Base-by-base conservation (phyloP, 345 rosid species). In the Aurinia saxatilis region DNA sequence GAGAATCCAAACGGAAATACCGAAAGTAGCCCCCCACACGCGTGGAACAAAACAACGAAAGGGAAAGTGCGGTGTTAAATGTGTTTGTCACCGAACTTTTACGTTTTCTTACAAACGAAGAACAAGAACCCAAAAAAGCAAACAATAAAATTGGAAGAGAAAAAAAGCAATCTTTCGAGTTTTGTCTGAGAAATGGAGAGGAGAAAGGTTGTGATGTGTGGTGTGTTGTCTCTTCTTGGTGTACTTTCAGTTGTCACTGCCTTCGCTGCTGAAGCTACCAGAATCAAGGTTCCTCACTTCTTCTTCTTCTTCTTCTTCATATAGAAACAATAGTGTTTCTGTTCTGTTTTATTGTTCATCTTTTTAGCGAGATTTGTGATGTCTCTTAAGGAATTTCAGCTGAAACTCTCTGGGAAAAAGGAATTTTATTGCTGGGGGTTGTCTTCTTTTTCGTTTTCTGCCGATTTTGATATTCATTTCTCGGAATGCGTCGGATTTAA, bases 191-290 rank as follows among this genome's bases (percentile, higher is more conserved):
- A 51, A 18, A 82, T 85, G 93, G 95, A 91, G 84, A 84, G 77
- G 62, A 87, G 79, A 76, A 79, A 70, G 13, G 3, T 84, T 23
- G 48, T 82, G 51, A 11, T 90, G 41, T 87, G 90, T 60, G 8
- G 79, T 48, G 65, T 67, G 14, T 86, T 82, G 35, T 85, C 83
- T 18, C 16, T 90, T 37, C 63, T 93, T 55, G 99, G 90, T 39
- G 44, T 87, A 7, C 67, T 93, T 30, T 82, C 95, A 19, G 95
- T 86, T 66, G 79, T 79, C 59, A 77, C 97, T 63, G 97, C 96
- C 66, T 89, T 92, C 72, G 95, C 73, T 48, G 99, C 97, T 25
- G 98, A 92, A 67, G 93, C 79, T 58, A 87, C 97, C n/a, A 68
- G 84, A 75, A 80, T 92, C 51, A 90, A 87, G 95, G 98, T 92